Evolutionary conservation across 345 rosid species (phyloP).

Genomic region (Salix suchowensis): DNA sequence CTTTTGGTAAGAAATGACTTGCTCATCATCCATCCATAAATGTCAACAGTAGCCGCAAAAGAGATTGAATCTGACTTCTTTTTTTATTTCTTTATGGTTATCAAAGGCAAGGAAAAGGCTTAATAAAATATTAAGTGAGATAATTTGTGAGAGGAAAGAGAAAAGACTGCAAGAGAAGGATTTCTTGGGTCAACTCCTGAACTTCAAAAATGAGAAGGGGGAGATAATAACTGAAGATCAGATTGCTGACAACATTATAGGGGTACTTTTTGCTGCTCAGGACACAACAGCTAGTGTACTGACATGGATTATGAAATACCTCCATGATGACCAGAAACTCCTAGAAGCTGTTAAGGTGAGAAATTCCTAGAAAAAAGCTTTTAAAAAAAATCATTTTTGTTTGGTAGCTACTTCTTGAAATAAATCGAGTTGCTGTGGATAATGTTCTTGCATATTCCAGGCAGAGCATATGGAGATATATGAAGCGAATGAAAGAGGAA

Average conservation of each 20-base stretch:
- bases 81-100: background rate
- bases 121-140: conserved; percentile 18
- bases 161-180: conserved; percentile 29
- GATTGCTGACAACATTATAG: conserved; percentile 55
- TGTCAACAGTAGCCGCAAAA: background rate
- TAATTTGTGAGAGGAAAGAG: conserved; percentile 34
- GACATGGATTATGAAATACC: conserved; percentile 54
- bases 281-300: conserved; percentile 64
- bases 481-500: conserved; percentile 21
- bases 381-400: background rate
- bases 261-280: conserved; percentile 58
- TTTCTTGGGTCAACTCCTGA: conserved; percentile 39
- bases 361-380: background rate
- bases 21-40: background rate
- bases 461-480: conserved; percentile 39
- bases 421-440: background rate
- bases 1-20: conserved; percentile 8
- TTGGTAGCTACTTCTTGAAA: background rate
- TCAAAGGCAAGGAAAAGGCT: conserved; percentile 36
- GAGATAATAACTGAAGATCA: conserved; percentile 36
- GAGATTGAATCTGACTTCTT: background rate
- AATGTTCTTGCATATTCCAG: conserved; percentile 20
- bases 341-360: conserved; percentile 44
- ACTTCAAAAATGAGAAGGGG: conserved; percentile 24
- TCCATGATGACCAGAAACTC: conserved; percentile 41